phyloP scores from a whole-genome alignment of 2,329 filamentous ascomycete genomes.

The Cordyceps militaris region DNA sequence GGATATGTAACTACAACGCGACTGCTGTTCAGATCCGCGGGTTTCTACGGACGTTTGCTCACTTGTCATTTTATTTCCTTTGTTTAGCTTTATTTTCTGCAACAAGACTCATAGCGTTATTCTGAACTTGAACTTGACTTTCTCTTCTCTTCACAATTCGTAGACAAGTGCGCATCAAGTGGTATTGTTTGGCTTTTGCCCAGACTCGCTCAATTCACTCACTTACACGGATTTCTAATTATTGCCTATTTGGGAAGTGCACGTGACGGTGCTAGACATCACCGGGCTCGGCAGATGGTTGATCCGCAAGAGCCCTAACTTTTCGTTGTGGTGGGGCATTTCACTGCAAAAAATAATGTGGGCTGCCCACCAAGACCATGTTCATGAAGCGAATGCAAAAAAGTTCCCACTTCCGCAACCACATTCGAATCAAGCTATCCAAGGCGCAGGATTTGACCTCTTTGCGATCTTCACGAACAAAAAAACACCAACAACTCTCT shows the following conservation, averaged over 20 bases:
- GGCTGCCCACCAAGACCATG: conserved; percentile 14
- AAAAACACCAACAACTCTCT: conserved; percentile 16
- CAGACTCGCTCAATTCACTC: neutral
- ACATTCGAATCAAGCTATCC: conserved; percentile 18
- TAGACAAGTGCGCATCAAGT: neutral
- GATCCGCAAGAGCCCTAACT: conserved; percentile 29
- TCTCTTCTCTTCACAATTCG: neutral
- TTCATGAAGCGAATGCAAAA: conserved; percentile 8
- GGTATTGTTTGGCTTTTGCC: neutral
- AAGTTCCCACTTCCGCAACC: conserved; percentile 13
- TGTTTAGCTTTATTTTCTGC: neutral
- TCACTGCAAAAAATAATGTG: conserved; percentile 21
- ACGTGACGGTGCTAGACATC: neutral
- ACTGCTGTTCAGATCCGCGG: conserved; percentile 12
- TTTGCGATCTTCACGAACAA: conserved; percentile 42
- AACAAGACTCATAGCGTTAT: neutral
- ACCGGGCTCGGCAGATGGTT: conserved; percentile 10
- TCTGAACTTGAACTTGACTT: neutral
- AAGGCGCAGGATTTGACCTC: conserved; percentile 77
- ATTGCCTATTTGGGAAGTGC: conserved; percentile 7
- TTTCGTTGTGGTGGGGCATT: conserved; percentile 16
- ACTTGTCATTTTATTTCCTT: neutral
- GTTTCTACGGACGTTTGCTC: conserved; percentile 10
- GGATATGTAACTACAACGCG: neutral
- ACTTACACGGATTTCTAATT: neutral